phyloP scores from a whole-genome alignment of 805 yeast genomes.

The Saccharomycopsis olivae region DNA sequence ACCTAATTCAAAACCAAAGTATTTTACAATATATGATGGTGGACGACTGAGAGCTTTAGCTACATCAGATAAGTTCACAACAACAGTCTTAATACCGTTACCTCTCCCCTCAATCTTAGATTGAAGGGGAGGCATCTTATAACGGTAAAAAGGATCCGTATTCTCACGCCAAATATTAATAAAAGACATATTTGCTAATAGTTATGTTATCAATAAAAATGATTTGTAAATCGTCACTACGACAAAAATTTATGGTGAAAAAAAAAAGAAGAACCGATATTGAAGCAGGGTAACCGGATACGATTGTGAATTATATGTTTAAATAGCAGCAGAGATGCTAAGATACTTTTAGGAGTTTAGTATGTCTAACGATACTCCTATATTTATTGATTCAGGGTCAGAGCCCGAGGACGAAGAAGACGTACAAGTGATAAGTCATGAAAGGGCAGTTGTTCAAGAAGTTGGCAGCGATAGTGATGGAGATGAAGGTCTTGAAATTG shows the following conservation, averaged over 20 bases:
- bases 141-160: constrained; percentile 97
- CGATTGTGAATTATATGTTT: no score
- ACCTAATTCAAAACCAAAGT: constrained; percentile 93
- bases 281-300: neutral
- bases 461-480: neutral
- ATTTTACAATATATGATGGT: constrained; percentile 82
- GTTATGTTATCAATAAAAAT: no score
- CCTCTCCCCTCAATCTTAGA: constrained; percentile 98
- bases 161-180: constrained; percentile 95
- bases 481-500: neutral
- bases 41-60: constrained; percentile 94
- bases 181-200: constrained; percentile 61
- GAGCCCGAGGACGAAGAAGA: constrained; percentile 3
- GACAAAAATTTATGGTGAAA: neutral
- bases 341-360: no score
- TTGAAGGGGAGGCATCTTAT: constrained; percentile 97
- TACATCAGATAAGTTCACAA: constrained; percentile 82
- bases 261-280: neutral
- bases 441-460: neutral
- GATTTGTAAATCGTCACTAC: neutral
- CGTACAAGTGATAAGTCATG: no score
- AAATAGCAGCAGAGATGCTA: no score
- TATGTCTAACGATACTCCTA: neutral
- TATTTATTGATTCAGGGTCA: neutral
- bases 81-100: constrained; percentile 96